phyloP scores from a whole-genome alignment of 1,139 yeast genomes.

The Hyphopichia burtonii region DNA sequence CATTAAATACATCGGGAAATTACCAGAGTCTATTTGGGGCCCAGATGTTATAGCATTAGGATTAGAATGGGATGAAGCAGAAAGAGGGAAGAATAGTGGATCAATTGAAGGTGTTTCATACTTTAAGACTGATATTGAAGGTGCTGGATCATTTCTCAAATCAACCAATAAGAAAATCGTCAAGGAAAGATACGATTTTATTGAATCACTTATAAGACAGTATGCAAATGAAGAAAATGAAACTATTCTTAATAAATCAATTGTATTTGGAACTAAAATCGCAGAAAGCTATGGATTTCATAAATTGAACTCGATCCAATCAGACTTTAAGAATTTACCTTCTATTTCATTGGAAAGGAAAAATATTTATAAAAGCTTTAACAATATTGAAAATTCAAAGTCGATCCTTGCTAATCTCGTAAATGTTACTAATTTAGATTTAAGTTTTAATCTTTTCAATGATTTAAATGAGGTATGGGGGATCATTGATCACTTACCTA shows the following conservation, averaged over 20 bases:
- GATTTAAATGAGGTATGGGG: slow-evolving; percentile 37
- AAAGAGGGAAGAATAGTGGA: slow-evolving; percentile 81
- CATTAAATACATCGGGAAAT: slow-evolving; percentile 56
- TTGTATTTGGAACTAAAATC: slow-evolving; percentile 52
- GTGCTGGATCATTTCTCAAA: slow-evolving; percentile 71
- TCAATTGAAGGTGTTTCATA: slow-evolving; percentile 58
- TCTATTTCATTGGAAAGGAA: slow-evolving; percentile 51
- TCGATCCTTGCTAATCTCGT: slow-evolving; percentile 12
- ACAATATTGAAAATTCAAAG: slow-evolving; percentile 7
- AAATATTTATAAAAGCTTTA: slow-evolving; percentile 18
- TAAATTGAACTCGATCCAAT: slow-evolving; percentile 46
- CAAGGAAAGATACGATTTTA: slow-evolving; percentile 28
- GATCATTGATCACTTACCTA: slow-evolving; percentile 34
- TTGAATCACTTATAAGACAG: slow-evolving; percentile 47
- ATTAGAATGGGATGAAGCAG: slow-evolving; percentile 79
- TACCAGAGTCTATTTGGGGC: slow-evolving; percentile 59
- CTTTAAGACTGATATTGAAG: slow-evolving; percentile 38
- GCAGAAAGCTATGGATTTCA: slow-evolving; percentile 69
- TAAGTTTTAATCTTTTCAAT: slow-evolving; percentile 59
- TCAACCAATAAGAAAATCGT: slow-evolving; percentile 29
- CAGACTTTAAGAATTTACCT: slow-evolving; percentile 44
- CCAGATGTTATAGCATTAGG: slow-evolving; percentile 54
- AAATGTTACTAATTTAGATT: slow-evolving; percentile 47
- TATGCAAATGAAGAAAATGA: slow-evolving; percentile 38
- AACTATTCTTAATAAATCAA: slow-evolving; percentile 16